phyloP scores from a whole-genome alignment of 2,329 filamentous ascomycete genomes.

The Diaporthe caulivora region DNA sequence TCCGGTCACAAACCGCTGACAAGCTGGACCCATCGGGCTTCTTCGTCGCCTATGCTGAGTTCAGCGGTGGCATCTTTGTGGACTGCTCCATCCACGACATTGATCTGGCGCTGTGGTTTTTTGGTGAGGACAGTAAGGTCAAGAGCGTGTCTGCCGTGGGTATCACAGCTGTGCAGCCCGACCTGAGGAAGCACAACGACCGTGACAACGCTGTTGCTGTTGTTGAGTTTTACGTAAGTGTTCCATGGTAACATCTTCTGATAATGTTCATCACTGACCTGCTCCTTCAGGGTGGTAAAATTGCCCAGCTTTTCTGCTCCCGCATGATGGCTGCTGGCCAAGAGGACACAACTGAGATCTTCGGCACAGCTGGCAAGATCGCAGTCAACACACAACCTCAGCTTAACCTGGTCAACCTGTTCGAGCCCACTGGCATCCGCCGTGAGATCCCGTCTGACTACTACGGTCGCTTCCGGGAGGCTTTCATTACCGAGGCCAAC shows the following conservation, averaged over 20 bases:
- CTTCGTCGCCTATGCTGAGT: slow-evolving; percentile 76
- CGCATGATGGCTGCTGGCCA: slow-evolving; percentile 78
- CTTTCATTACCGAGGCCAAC: slow-evolving; percentile 38
- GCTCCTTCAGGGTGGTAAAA: slow-evolving; percentile 60
- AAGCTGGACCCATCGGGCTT: slow-evolving; percentile 74
- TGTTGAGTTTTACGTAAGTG: slow-evolving; percentile 67
- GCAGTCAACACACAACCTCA: slow-evolving; percentile 69
- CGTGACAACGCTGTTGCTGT: slow-evolving; percentile 74
- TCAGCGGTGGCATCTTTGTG: slow-evolving; percentile 77
- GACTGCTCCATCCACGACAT: slow-evolving; percentile 81
- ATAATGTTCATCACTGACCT: background rate
- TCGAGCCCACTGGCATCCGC: slow-evolving; percentile 6
- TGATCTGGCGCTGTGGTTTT: slow-evolving; percentile 74
- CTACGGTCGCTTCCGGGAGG: slow-evolving; percentile 30
- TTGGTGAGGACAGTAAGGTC: slow-evolving; percentile 62
- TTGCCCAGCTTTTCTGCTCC: slow-evolving; percentile 73
- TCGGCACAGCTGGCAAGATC: slow-evolving; percentile 75
- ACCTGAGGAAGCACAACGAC: slow-evolving; percentile 68
- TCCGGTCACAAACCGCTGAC: slow-evolving; percentile 77
- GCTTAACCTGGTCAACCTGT: slow-evolving; percentile 32
- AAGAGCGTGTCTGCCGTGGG: slow-evolving; percentile 69
- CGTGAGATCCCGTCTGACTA: slow-evolving; percentile 31
- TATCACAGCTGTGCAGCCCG: slow-evolving; percentile 70
- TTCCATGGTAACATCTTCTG: background rate
- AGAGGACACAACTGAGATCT: slow-evolving; percentile 75